These are phyloP conservation scores for Mortierella sp. DNA, from an alignment of 371 early-diverging fungal genomes.

Conservation along the genomic window DNA sequence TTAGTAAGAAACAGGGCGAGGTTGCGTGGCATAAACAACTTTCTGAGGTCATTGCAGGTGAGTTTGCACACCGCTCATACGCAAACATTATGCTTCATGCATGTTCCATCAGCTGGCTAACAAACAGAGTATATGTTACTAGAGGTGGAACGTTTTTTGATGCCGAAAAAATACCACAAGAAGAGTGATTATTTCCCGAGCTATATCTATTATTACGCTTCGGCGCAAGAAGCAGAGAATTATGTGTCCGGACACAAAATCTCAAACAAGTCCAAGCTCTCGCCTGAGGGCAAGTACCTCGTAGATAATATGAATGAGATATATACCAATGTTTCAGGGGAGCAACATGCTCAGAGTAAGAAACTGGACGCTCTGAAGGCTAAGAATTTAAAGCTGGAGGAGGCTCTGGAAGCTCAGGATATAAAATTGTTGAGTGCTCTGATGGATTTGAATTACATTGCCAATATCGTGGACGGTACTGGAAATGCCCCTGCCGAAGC, in stretches of 20 bases:
- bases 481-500: no score
- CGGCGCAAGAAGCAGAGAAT: conserved; percentile 29
- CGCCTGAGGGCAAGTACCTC: conserved; percentile 37
- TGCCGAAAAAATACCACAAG: neutral
- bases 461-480: no score
- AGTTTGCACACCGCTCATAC: neutral
- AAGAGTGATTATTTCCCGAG: conserved; percentile 41
- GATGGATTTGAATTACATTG: no score
- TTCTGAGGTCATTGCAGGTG: conserved; percentile 45
- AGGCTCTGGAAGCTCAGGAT: no score
- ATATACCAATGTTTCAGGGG: neutral
- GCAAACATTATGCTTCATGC: neutral
- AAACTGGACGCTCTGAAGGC: no score
- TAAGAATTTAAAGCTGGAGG: no score
- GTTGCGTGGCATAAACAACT: conserved; percentile 37
- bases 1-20: conserved; percentile 28
- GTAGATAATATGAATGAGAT: conserved; percentile 5
- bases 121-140: neutral
- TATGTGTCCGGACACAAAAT: conserved; percentile 34
- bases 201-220: conserved; percentile 47
- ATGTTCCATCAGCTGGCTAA: neutral
- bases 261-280: conserved; percentile 31
- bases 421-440: no score
- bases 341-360: no score
- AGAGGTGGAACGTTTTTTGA: conserved; percentile 29